A percentile compares a stretch with the other conserved stretches of the same genome.
Evolutionary conservation across 2,329 filamentous ascomycete species (phyloP).

Genomic region (Arthrobotrys sphaeroides): DNA sequence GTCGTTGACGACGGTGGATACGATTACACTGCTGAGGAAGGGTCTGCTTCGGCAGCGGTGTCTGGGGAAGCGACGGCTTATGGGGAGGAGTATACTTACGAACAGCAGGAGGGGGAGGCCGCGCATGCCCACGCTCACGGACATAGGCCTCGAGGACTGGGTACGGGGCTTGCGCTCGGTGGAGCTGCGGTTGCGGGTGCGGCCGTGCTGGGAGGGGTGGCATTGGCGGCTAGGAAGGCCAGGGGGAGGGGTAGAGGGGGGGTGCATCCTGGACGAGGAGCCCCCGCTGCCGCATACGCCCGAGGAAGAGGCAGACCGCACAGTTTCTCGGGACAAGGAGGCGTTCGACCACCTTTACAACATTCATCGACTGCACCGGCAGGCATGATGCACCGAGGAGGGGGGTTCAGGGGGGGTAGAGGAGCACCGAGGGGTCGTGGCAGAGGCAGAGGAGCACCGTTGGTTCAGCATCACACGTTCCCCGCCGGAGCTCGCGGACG

Average conservation of each 20-base stretch:
- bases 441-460: background rate
- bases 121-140: background rate
- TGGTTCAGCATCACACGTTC: background rate
- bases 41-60: background rate
- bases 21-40: background rate
- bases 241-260: slow-evolving; percentile 10
- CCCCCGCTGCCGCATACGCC: background rate
- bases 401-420: background rate
- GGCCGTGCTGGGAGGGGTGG: slow-evolving; percentile 25
- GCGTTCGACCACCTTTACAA: background rate
- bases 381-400: slow-evolving; percentile 5
- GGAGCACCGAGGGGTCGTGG: background rate
- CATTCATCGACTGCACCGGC: slow-evolving; percentile 25
- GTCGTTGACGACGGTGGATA: background rate
- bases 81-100: slow-evolving; percentile 6
- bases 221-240: slow-evolving; percentile 24
- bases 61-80: slow-evolving; percentile 10
- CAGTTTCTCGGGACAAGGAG: slow-evolving; percentile 10
- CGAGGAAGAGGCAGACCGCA: slow-evolving; percentile 38
- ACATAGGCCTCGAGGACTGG: background rate
- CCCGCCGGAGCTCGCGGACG: background rate
- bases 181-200: slow-evolving; percentile 37
- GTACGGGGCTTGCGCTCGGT: slow-evolving; percentile 23
- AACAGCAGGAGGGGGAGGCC: background rate
- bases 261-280: background rate